Evolutionary conservation across 306 rosid species (phyloP).

Genomic region (Psophocarpus tetragonolobus): DNA sequence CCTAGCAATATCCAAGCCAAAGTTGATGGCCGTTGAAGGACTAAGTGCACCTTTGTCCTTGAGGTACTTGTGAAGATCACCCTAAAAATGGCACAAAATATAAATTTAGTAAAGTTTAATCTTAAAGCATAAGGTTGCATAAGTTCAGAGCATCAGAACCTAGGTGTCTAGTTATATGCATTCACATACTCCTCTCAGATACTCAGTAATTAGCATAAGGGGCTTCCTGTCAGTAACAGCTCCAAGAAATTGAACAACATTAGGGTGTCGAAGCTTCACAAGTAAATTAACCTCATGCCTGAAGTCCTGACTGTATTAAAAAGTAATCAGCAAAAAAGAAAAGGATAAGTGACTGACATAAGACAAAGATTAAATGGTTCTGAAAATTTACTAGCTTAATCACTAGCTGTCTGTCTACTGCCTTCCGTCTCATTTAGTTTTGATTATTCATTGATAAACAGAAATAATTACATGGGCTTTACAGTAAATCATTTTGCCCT

Average conservation of each 20-base stretch:
- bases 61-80: conserved; percentile 91
- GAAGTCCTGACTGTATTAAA: conserved; percentile 75
- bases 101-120: conserved; percentile 25
- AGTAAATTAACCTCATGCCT: conserved; percentile 90
- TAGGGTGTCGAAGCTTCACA: conserved; percentile 97
- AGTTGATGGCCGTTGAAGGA: conserved; percentile 70
- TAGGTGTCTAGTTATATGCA: conserved; percentile 24
- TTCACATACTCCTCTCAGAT: conserved; percentile 78
- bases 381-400: conserved; percentile 16
- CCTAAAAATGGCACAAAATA: conserved; percentile 49
- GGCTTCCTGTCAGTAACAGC: conserved; percentile 93
- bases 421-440: neutral
- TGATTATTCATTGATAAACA: conserved; percentile 27
- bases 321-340: neutral
- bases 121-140: conserved; percentile 16
- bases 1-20: conserved; percentile 91
- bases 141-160: conserved; percentile 13
- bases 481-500: neutral
- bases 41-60: conserved; percentile 81
- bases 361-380: neutral
- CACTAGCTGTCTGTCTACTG: neutral
- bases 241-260: conserved; percentile 94
- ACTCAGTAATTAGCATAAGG: conserved; percentile 87
- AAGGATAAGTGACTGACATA: conserved; percentile 25
- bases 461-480: neutral